These are phyloP conservation scores for Rhizopus microsporus DNA, from an alignment of 371 early-diverging fungal species.

Conservation along the genomic window DNA sequence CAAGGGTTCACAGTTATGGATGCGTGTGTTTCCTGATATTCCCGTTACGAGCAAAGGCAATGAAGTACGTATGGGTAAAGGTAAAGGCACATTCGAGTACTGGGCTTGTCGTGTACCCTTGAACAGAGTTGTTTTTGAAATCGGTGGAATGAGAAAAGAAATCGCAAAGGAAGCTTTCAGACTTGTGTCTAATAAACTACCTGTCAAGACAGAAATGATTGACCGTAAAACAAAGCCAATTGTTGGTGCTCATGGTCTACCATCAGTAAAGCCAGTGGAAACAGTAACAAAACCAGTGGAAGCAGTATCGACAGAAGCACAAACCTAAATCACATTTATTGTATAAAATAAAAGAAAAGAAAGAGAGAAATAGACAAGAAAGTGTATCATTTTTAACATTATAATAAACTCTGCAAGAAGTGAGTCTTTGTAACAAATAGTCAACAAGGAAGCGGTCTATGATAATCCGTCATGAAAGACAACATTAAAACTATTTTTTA, in stretches of 20 bases:
- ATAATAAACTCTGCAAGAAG: background rate
- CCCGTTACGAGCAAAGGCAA: constrained; percentile 92
- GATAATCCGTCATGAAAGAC: background rate
- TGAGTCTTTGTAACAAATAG: background rate
- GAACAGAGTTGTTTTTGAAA: constrained; percentile 88
- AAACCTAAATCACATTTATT: background rate
- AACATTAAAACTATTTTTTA: background rate
- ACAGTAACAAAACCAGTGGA: background rate
- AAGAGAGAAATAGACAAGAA: background rate
- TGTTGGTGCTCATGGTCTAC: constrained; percentile 47
- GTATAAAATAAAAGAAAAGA: background rate
- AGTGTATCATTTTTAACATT: background rate
- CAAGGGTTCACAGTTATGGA: constrained; percentile 86
- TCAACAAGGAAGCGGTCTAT: background rate
- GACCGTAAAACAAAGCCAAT: constrained; percentile 59
- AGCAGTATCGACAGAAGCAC: background rate
- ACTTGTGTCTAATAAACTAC: constrained; percentile 69
- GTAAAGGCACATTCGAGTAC: constrained; percentile 94
- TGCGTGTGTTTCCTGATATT: constrained; percentile 90
- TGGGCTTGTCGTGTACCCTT: constrained; percentile 90
- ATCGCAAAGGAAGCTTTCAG: constrained; percentile 82
- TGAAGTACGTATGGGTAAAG: constrained; percentile 97
- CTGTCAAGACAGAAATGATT: constrained; percentile 78
- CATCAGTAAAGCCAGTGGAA: constrained; percentile 12
- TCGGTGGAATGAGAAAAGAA: constrained; percentile 75